phyloP scores from a whole-genome alignment of 2,329 filamentous ascomycete genomes.

The Aspergillus sp. region DNA sequence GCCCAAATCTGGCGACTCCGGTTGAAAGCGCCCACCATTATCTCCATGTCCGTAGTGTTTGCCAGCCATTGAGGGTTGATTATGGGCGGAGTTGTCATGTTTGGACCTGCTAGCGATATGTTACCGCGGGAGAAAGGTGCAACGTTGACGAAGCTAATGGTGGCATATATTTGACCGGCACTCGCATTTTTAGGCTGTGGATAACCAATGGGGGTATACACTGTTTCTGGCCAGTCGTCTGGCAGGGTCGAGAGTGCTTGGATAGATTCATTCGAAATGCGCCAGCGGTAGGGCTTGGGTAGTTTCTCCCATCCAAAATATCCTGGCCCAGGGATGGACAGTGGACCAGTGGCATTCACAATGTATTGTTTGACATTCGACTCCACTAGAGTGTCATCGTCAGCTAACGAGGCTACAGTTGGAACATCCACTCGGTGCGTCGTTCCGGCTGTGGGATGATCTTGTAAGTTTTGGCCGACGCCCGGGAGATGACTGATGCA shows the following conservation, averaged over 20 bases:
- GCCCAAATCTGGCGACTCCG: slow-evolving; percentile 42
- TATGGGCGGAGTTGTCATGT: slow-evolving; percentile 20
- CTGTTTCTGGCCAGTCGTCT: slow-evolving; percentile 38
- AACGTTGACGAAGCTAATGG: slow-evolving; percentile 15
- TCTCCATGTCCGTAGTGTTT: slow-evolving; percentile 40
- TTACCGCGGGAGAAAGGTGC: slow-evolving; percentile 20
- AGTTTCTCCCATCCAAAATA: slow-evolving; percentile 35
- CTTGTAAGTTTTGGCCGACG: slow-evolving; percentile 42
- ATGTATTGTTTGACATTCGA: slow-evolving; percentile 27
- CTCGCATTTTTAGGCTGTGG: slow-evolving; percentile 19
- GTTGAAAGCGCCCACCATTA: slow-evolving; percentile 46
- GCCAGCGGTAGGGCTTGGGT: slow-evolving; percentile 23
- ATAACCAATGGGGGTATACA: slow-evolving; percentile 11
- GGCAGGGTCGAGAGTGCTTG: slow-evolving; percentile 25
- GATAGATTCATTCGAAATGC: slow-evolving; percentile 17
- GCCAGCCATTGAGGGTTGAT: slow-evolving; percentile 20
- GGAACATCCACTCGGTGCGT: slow-evolving; percentile 36
- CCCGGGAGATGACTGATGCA: slow-evolving; percentile 33
- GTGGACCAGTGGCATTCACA: slow-evolving; percentile 27
- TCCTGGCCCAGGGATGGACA: slow-evolving; percentile 26
- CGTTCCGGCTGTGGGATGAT: slow-evolving; percentile 34
- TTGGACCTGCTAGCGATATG: slow-evolving; percentile 16
- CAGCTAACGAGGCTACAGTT: slow-evolving; percentile 29
- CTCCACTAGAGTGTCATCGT: slow-evolving; percentile 24
- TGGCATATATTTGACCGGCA: slow-evolving; percentile 25